Evolutionary conservation across 2,329 filamentous ascomycete genomes (phyloP).

Genomic region (Calcarisporium arbuscula): DNA sequence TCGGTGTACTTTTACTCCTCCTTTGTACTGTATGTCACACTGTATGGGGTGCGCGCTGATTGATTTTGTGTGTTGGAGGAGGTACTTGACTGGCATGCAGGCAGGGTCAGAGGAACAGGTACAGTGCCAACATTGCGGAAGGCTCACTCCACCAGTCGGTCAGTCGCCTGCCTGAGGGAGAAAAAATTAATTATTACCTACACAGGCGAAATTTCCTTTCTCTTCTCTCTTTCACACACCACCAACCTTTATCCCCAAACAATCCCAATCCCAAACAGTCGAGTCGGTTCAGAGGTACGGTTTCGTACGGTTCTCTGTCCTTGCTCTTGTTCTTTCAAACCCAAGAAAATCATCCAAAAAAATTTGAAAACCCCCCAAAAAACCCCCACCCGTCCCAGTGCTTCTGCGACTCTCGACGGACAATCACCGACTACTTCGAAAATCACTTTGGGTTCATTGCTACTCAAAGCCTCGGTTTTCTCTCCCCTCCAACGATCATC

Average conservation of each 20-base stretch:
- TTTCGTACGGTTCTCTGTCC: constrained; percentile 55
- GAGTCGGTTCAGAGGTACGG: constrained; percentile 50
- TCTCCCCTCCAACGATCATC: constrained; percentile 7
- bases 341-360: constrained; percentile 54
- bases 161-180: constrained; percentile 14
- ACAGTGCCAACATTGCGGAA: constrained; percentile 8
- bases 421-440: constrained; percentile 16
- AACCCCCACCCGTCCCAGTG: constrained; percentile 34
- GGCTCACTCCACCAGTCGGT: constrained; percentile 18
- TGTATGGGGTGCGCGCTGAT: constrained; percentile 2
- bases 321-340: constrained; percentile 45
- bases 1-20: no score
- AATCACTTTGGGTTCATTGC: constrained; percentile 9
- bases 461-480: constrained; percentile 16
- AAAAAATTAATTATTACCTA: constrained; percentile 28
- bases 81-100: no score
- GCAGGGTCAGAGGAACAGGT: neutral
- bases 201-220: constrained; percentile 30
- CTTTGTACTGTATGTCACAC: constrained; percentile 1
- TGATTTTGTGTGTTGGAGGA: no score
- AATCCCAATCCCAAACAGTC: constrained; percentile 36
- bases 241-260: constrained; percentile 43
- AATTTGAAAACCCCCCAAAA: constrained; percentile 51
- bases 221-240: constrained; percentile 37
- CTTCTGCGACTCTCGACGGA: constrained; percentile 22